Evolutionary conservation across 1,139 yeast species (phyloP).

Genomic region (Yamadazyma kanchanaburiensis): DNA sequence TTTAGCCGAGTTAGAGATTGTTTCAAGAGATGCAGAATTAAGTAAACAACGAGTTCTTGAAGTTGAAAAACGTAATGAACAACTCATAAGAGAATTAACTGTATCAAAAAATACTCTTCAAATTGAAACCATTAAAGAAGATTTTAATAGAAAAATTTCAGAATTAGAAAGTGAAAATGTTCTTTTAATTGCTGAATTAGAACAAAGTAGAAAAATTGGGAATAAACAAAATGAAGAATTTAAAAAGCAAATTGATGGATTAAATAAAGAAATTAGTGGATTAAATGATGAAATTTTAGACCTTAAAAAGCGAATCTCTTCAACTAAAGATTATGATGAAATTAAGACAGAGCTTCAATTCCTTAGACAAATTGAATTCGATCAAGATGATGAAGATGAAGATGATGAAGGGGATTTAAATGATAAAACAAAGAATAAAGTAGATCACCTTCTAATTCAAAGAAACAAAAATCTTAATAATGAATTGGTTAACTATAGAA

Average conservation of each 20-base stretch:
- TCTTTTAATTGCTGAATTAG: constrained; percentile 59
- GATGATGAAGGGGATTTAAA: constrained; percentile 18
- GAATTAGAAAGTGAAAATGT: constrained; percentile 70
- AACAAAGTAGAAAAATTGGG: constrained; percentile 41
- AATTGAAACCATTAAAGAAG: constrained; percentile 28
- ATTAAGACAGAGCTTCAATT: constrained; percentile 71
- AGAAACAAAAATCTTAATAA: constrained; percentile 60
- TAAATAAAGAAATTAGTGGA: constrained; percentile 45
- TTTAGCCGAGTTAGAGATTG: constrained; percentile 57
- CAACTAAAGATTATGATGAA: constrained; percentile 68
- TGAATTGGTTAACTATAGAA: constrained; percentile 57
- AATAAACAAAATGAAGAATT: constrained; percentile 32
- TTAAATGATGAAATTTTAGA: constrained; percentile 48
- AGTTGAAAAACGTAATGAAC: constrained; percentile 76
- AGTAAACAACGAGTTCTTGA: constrained; percentile 67
- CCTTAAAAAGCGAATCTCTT: constrained; percentile 44
- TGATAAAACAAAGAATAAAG: constrained; percentile 17
- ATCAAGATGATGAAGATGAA: constrained; percentile 29
- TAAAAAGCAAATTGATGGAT: constrained; percentile 27
- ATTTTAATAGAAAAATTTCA: constrained; percentile 38
- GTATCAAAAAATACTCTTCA: constrained; percentile 45
- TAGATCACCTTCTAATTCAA: constrained; percentile 51
- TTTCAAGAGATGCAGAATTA: constrained; percentile 71
- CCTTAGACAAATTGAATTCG: constrained; percentile 74
- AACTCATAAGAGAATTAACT: constrained; percentile 63